Conservation (phyloP, 495 filamentous ascomycete species). For the Cetradonia linearis region DNA sequence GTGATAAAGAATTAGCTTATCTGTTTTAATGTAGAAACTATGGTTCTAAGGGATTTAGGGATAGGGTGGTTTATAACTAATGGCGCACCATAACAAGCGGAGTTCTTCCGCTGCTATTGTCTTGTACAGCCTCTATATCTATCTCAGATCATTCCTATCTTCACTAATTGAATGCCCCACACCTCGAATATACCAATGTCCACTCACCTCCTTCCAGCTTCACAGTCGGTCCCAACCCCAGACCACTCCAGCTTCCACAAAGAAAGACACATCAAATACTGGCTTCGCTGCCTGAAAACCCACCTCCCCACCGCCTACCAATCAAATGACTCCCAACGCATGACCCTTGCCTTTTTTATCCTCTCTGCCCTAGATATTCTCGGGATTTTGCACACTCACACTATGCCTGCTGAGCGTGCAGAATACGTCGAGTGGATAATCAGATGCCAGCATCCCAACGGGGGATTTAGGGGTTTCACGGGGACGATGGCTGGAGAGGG, state of each 20-base stretch:
- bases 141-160: not conserved
- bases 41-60: not conserved
- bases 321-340: slow-evolving; percentile 76
- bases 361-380: slow-evolving; percentile 74
- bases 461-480: slow-evolving; percentile 74
- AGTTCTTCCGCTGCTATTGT: too few species aligned
- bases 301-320: slow-evolving; percentile 73
- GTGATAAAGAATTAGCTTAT: too few species aligned
- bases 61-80: too few species aligned
- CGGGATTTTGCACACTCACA: slow-evolving; percentile 46
- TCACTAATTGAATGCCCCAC: not conserved
- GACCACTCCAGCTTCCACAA: slow-evolving; percentile 46
- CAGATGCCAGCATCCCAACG: slow-evolving; percentile 59
- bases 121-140: not conserved
- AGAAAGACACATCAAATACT: slow-evolving; percentile 77
- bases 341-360: slow-evolving; percentile 81
- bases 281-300: slow-evolving; percentile 77
- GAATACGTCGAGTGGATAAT: slow-evolving; percentile 63
- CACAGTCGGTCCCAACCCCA: slow-evolving; percentile 17
- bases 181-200: not conserved
- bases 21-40: too few species aligned
- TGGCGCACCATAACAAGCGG: too few species aligned
- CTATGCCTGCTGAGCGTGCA: slow-evolving; percentile 47
- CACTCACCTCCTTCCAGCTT: not conserved
- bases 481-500: slow-evolving; percentile 46